These are phyloP conservation scores for Plicaturopsis crispa DNA, from an alignment of 768 basidiomycete genomes.

Conservation along the genomic window DNA sequence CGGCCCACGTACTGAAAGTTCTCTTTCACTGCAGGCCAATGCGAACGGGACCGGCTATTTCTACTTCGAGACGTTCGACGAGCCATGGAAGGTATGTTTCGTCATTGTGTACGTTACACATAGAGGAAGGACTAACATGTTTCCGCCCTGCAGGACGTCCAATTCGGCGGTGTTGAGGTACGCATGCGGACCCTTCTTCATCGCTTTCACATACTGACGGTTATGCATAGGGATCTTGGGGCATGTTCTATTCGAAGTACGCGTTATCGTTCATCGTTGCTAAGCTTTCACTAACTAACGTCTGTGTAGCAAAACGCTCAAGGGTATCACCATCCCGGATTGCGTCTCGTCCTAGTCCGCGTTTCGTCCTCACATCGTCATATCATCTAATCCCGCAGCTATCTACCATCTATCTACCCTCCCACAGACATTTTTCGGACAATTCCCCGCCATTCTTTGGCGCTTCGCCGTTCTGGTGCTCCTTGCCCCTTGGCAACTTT, in stretches of 20 bases:
- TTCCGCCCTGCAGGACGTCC: constrained; percentile 29
- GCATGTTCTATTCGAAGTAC: constrained; percentile 54
- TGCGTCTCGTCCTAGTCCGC: background rate
- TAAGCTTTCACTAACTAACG: constrained; percentile 14
- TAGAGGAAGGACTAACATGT: constrained; percentile 3
- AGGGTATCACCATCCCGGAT: constrained; percentile 47
- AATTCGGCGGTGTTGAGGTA: constrained; percentile 82
- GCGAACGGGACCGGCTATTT: constrained; percentile 77
- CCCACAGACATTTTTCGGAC: background rate
- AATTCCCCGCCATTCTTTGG: background rate
- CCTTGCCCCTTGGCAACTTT: too few species aligned
- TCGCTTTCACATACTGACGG: constrained; percentile 1
- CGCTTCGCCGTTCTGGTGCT: too few species aligned
- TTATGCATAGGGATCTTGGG: constrained; percentile 45
- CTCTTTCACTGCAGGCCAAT: too few species aligned
- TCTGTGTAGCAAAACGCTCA: constrained; percentile 54
- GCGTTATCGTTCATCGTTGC: constrained; percentile 9
- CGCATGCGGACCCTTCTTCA: constrained; percentile 10
- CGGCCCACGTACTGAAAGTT: background rate
- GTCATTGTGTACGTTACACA: background rate
- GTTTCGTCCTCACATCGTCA: background rate
- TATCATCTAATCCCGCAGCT: background rate
- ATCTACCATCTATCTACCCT: background rate
- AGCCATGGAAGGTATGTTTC: constrained; percentile 65
- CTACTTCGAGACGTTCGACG: constrained; percentile 82